A percentile compares a stretch with the other conserved stretches of the same genome.
Conservation (phyloP, 1,284 basidiomycete species). For the Schizophyllum commune region DNA sequence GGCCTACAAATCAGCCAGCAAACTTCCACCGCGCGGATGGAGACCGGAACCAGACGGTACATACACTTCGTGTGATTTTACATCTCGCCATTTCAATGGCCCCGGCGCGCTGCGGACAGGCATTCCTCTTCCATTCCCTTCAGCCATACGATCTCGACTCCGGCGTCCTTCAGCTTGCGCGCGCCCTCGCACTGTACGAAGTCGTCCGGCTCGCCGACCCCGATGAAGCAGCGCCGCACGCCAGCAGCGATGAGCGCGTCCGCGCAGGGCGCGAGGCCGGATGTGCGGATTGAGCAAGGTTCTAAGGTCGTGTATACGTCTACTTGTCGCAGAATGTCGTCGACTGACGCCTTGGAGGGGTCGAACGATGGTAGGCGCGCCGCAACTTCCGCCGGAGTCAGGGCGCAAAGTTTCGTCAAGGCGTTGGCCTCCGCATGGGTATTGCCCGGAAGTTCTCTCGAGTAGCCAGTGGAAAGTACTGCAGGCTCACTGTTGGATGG, state of each 20-base stretch:
- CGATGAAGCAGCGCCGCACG: constrained; percentile 72
- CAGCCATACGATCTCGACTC: constrained; percentile 73
- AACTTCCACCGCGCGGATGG: background rate
- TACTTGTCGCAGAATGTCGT: constrained; percentile 45
- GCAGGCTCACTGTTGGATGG: constrained; percentile 22
- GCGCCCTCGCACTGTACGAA: constrained; percentile 94
- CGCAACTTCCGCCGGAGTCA: constrained; percentile 33
- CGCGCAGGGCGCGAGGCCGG: constrained; percentile 82
- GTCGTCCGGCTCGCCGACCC: constrained; percentile 89
- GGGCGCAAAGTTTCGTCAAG: constrained; percentile 59
- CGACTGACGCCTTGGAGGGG: constrained; percentile 22
- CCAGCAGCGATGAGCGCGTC: constrained; percentile 74
- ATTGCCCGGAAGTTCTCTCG: constrained; percentile 89
- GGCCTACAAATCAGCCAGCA: background rate
- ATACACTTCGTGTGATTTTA: background rate
- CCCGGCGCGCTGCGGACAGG: constrained; percentile 64
- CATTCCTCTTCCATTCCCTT: constrained; percentile 69
- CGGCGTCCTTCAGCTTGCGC: constrained; percentile 63
- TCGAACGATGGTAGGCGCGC: constrained; percentile 15
- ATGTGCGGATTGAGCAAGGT: constrained; percentile 88
- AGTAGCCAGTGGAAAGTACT: constrained; percentile 79
- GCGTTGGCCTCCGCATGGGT: constrained; percentile 98
- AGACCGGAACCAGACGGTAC: no score
- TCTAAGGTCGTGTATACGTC: constrained; percentile 96
- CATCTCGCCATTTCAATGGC: constrained; percentile 23